Evolutionary conservation across 805 yeast species (phyloP).

Genomic region (Metschnikowia similis): DNA sequence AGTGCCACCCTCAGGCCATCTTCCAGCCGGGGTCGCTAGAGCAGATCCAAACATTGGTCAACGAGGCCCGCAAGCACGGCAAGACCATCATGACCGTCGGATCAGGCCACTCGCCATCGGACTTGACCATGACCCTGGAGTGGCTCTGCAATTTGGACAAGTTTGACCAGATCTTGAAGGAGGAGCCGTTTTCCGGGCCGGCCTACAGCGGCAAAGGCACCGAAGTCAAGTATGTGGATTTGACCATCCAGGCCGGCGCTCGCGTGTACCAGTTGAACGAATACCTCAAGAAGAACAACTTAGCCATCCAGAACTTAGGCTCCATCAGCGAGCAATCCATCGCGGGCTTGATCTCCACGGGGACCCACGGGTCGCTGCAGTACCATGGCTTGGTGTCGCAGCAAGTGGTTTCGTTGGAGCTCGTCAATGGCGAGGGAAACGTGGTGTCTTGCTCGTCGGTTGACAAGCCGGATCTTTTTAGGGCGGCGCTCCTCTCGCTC

Average conservation of each 20-base stretch:
- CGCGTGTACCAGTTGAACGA: constrained; percentile 72
- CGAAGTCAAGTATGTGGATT: constrained; percentile 70
- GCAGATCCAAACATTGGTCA: constrained; percentile 66
- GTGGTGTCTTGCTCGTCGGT: constrained; percentile 60
- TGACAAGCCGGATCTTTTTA: constrained; percentile 62
- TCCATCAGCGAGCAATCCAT: constrained; percentile 90
- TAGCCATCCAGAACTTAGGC: constrained; percentile 88
- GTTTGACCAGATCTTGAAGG: constrained; percentile 50
- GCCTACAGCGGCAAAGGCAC: constrained; percentile 13
- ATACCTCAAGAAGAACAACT: constrained; percentile 54
- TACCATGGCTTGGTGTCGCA: constrained; percentile 87
- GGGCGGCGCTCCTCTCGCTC: constrained; percentile 77
- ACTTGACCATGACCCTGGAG: constrained; percentile 78
- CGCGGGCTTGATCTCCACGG: constrained; percentile 95
- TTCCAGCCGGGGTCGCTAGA: constrained; percentile 72
- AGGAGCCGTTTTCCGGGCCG: constrained; percentile 45
- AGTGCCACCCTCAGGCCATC: constrained; percentile 68
- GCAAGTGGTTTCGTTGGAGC: constrained; percentile 73
- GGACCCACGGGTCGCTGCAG: constrained; percentile 94
- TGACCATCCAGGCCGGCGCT: constrained; percentile 92
- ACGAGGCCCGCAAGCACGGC: constrained; percentile 52
- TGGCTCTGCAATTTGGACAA: constrained; percentile 88
- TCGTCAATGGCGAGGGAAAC: constrained; percentile 76
- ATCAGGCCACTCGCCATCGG: constrained; percentile 93
- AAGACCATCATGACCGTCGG: constrained; percentile 83